Evolutionary conservation across 768 basidiomycete genomes (phyloP), one percentile per base, ranked within the genome.

Genomic region (Auricularia heimuer): DNA sequence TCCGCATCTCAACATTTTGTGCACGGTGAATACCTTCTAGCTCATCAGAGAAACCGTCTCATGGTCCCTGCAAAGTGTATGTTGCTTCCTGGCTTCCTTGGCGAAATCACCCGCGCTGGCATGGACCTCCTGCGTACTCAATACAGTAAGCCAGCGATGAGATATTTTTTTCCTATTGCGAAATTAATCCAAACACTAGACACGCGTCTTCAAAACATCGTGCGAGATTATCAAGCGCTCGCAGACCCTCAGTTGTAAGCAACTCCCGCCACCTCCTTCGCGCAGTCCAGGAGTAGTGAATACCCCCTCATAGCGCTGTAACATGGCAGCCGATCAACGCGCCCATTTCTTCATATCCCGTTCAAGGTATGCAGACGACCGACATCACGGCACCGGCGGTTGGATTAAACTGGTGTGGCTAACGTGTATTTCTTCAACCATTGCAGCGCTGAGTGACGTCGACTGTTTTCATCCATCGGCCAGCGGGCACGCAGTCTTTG

Each of bases 391-490:
- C 29, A 2, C 29, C 29, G 29, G 29, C 29, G 29, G 29, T 29
- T 29, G 29, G 29, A 29, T 29, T 29, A 29, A 29, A 29, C 29
- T 29, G 29, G 29, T 29, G 29, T 29, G 29, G 29, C 29, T 29
- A 29, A 29, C 3, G 29, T 3, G 29, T 29, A 29, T 29, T 29
- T 29, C 29, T 29, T 29, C 29, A 29, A 29, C 29, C 2, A 29
- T 42, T 42, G 39, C 61, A 65, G 64, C 64, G 36, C 60, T 65
- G 21, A 61, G 58, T 14, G 44, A 54, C 37, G 60, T 65, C n/a
- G 64, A 65, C 54, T 65, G 64, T 37, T 65, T 65, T 56, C 64
- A 65, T 2, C 64, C 64, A 0, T 42, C 39, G 8, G 39, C 39
- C 39, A 42, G 39, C 12, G 39, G 39, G 0, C 39, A 42, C 39